Evolutionary conservation across 495 filamentous ascomycete genomes (phyloP).

Genomic region (Xylaria sp.): DNA sequence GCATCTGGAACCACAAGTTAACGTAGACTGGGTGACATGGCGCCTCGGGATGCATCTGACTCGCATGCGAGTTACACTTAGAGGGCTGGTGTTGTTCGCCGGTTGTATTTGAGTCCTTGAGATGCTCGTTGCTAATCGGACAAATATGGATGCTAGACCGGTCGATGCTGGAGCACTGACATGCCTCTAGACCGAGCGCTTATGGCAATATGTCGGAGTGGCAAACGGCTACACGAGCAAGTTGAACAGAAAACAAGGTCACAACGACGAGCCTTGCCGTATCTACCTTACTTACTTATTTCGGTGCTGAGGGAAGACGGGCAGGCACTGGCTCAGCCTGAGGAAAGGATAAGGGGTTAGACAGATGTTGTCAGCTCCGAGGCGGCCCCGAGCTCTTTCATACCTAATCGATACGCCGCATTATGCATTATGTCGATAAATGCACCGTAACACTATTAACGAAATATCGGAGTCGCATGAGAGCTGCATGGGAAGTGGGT

Average conservation of each 20-base stretch:
- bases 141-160: neutral
- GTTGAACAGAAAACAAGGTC: neutral
- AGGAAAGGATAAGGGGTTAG: too few species aligned
- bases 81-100: neutral
- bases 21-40: neutral
- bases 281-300: neutral
- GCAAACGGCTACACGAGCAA: neutral
- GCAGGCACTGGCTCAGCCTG: neutral
- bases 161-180: conserved; percentile 10
- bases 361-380: neutral
- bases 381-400: neutral
- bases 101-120: neutral
- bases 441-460: neutral
- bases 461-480: neutral
- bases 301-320: neutral
- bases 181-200: conserved; percentile 17
- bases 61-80: neutral
- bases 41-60: conserved; percentile 9
- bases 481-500: too few species aligned
- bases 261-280: neutral
- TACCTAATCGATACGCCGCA: neutral
- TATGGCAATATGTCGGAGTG: neutral
- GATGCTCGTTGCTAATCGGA: neutral
- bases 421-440: neutral
- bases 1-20: neutral